A percentile compares a stretch with the other conserved stretches of the same genome.
Conservation (phyloP, 805 yeast species). For the Pichia nakasei region DNA sequence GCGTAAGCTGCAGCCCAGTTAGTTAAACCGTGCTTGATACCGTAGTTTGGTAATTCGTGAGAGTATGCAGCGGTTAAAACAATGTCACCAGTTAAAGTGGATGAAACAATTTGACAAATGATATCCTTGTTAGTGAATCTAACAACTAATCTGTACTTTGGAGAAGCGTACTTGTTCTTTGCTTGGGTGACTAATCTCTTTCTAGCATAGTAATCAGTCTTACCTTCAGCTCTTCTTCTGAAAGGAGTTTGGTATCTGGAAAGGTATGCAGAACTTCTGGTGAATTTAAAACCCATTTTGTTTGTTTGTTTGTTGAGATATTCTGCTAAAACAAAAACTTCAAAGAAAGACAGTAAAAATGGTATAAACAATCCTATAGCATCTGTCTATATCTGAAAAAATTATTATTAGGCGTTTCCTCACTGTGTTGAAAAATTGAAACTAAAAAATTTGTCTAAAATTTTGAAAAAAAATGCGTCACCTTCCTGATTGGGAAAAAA, state of each 20-base stretch:
- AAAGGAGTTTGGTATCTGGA: slow-evolving; percentile 99
- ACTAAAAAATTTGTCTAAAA: neutral
- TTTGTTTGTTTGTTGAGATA: neutral
- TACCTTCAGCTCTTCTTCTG: slow-evolving; percentile 99
- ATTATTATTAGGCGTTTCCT: neutral
- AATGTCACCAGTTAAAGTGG: slow-evolving; percentile 94
- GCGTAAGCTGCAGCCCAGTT: slow-evolving; percentile 99
- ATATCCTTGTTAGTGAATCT: slow-evolving; percentile 99
- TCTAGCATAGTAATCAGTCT: slow-evolving; percentile 99
- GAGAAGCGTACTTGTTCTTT: slow-evolving; percentile 99
- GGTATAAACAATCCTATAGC: neutral
- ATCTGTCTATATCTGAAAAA: no score
- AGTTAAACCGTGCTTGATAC: slow-evolving; percentile 96
- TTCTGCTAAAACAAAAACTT: neutral
- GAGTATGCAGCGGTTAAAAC: slow-evolving; percentile 97
- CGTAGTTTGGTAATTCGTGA: slow-evolving; percentile 97
- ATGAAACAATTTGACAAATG: slow-evolving; percentile 94
- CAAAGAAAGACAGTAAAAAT: neutral
- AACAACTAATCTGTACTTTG: slow-evolving; percentile 99
- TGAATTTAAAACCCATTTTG: slow-evolving; percentile 69
- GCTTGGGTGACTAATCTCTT: slow-evolving; percentile 99
- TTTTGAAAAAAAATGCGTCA: neutral
- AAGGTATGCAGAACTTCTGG: slow-evolving; percentile 89
- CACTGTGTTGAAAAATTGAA: neutral
- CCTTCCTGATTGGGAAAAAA: neutral